Evolutionary conservation across 129 eudicot genomes (phyloP).

Genomic region (Artemisia argyi): DNA sequence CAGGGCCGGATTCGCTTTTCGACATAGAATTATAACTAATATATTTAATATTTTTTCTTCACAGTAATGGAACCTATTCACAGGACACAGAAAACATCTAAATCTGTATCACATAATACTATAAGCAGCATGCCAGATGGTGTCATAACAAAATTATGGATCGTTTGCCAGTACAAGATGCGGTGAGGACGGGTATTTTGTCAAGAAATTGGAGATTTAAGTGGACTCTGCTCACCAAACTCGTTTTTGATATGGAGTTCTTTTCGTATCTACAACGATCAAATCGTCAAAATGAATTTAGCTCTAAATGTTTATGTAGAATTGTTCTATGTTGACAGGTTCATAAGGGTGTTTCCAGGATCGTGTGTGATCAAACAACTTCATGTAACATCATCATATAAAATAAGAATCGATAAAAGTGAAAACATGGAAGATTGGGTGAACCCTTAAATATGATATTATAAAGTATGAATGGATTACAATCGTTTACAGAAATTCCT

Average conservation of each 20-base stretch:
- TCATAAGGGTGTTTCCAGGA: too few relatives aligned
- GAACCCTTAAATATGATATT: too few relatives aligned
- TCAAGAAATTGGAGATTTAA: conserved; percentile 21
- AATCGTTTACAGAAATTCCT: too few relatives aligned
- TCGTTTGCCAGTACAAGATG: conserved; percentile 14
- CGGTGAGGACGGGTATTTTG: conserved; percentile 10
- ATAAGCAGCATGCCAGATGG: neutral
- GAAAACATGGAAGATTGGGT: too few relatives aligned
- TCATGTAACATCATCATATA: too few relatives aligned
- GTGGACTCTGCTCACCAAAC: conserved; percentile 13
- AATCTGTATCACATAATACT: neutral
- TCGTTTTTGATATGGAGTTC: conserved; percentile 8
- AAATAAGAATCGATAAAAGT: too few relatives aligned
- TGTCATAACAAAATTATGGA: conserved; percentile 3
- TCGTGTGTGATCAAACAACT: too few relatives aligned
- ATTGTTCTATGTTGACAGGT: too few relatives aligned
- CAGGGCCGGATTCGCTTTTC: neutral
- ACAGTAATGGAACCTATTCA: neutral
- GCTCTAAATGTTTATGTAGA: neutral
- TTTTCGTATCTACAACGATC: neutral
- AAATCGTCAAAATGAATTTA: neutral
- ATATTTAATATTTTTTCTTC: neutral
- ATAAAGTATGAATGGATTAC: too few relatives aligned
- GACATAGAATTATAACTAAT: neutral
- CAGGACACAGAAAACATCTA: neutral